phyloP scores from a whole-genome alignment of 2,329 filamentous ascomycete genomes.

The Paraconiothyrium sp. region DNA sequence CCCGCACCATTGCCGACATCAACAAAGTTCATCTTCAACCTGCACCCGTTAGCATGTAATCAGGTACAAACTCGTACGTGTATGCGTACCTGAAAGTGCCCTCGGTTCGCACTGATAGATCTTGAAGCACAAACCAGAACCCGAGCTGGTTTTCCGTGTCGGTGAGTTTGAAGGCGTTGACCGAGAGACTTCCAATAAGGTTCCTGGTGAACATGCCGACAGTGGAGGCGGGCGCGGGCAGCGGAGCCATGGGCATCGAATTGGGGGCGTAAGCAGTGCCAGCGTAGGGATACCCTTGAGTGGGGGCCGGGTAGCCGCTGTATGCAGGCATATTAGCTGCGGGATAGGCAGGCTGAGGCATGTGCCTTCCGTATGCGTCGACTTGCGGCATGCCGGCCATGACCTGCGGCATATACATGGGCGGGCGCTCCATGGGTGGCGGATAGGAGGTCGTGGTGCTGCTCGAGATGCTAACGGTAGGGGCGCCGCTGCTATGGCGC shows the following conservation, averaged over 20 bases:
- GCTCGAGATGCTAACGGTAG: conserved; percentile 76
- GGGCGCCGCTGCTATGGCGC: conserved; percentile 70
- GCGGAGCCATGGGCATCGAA: conserved; percentile 26
- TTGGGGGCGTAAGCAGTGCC: conserved; percentile 20
- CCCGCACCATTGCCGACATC: conserved; percentile 73
- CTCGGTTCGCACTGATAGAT: conserved; percentile 92
- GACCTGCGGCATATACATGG: conserved; percentile 32
- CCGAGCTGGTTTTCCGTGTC: conserved; percentile 83
- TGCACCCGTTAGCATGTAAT: conserved; percentile 39
- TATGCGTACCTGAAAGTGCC: conserved; percentile 80
- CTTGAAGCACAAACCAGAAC: conserved; percentile 96
- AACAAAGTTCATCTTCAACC: conserved; percentile 79
- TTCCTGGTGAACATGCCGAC: conserved; percentile 94
- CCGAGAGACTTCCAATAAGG: conserved; percentile 88
- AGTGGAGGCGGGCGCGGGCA: conserved; percentile 58
- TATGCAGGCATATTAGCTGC: conserved; percentile 30
- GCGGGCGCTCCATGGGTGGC: conserved; percentile 55
- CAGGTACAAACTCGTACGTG: not conserved
- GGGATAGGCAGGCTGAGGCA: conserved; percentile 27
- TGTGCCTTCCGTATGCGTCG: conserved; percentile 53
- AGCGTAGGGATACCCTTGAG: conserved; percentile 14
- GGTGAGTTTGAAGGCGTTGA: conserved; percentile 84
- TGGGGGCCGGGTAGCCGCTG: conserved; percentile 22
- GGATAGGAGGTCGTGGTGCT: conserved; percentile 82
- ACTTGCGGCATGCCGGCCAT: conserved; percentile 34